A percentile compares a stretch with the other conserved stretches of the same genome.
phyloP scores from a whole-genome alignment of 371 early-diverging fungal genomes.

The Globomyces sp. region DNA sequence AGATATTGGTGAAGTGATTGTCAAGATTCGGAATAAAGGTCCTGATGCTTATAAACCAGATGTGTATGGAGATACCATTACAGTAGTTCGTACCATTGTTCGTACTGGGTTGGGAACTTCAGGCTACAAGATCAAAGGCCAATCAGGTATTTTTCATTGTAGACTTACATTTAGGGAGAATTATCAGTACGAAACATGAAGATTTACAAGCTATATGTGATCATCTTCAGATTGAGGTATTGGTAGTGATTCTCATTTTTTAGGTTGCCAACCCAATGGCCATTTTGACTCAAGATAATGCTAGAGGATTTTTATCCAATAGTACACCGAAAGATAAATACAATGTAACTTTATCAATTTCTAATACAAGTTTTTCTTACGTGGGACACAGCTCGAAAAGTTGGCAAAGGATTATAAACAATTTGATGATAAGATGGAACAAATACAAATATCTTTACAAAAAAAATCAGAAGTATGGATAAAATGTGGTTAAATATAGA shows the following conservation, averaged over 20 bases:
- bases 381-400: conserved; percentile 82
- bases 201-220: conserved; percentile 82
- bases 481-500: conserved; percentile 14
- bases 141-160: too few relatives aligned
- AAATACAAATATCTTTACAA: conserved; percentile 54
- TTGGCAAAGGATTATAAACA: conserved; percentile 68
- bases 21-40: conserved; percentile 81
- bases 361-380: conserved; percentile 64
- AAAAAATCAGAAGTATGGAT: conserved; percentile 50
- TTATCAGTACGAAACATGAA: conserved; percentile 70
- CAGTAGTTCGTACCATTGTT: conserved; percentile 78
- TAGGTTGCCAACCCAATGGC: conserved; percentile 87
- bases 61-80: conserved; percentile 75
- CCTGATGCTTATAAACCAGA: conserved; percentile 77
- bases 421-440: conserved; percentile 67
- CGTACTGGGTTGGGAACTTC: conserved; percentile 60
- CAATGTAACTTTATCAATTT: conserved; percentile 41
- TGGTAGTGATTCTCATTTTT: too few relatives aligned
- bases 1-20: conserved; percentile 61
- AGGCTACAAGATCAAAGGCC: conserved; percentile 66
- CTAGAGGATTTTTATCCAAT: conserved; percentile 82
- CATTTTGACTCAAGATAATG: conserved; percentile 89
- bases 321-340: conserved; percentile 84
- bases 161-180: conserved; percentile 26
- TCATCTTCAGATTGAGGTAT: conserved; percentile 74